Evolutionary conservation across 345 rosid species (phyloP), one percentile per base, ranked within the genome.

Genomic region (Moricandia arvensis): DNA sequence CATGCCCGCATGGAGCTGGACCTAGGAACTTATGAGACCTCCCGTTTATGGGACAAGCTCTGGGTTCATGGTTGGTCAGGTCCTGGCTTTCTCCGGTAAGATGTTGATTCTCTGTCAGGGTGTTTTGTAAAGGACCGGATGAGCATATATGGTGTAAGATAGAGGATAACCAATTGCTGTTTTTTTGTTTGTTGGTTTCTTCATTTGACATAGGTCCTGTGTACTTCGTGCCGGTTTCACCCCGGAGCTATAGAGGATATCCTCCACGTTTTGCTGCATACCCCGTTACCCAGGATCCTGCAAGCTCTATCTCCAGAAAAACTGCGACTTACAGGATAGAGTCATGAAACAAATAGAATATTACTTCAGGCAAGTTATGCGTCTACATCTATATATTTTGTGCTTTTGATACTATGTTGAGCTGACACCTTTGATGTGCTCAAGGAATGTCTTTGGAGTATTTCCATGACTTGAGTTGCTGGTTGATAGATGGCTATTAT

Each of bases 51-150:
- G 83, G 87, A 75, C 89, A 93, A 38, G 79, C 82, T 75, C 93
- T 6, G 88, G 93, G 49, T 89, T 83, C 86, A 75, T 90, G 83
- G 82, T 87, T 68, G 91, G 88, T 79, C 98, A 43, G 89, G 89
- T 80, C 97, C 97, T 47, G 71, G 83, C 77, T 87, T 85, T 76
- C 89, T n/a, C 89, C 15, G 97, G 99, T 95, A 89, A 87, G 72
- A 18, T 38, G 77, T 82, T 63, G 68, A 60, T 75, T 53, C 65
- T 45, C 7, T 68, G 6, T 29, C 24, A 21, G 24, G 24, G 24
- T 21, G 24, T 21, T 21, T 21, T 21, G 24, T 21, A 21, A 21
- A 21, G 24, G 24, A 21, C 24, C 24, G 24, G 24, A 21, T 21
- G 24, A 21, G 24, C 24, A 21, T 21, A 21, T 21, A 21, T 21